phyloP scores from a whole-genome alignment of 257 asterid genomes.

The Echites panduratus region DNA sequence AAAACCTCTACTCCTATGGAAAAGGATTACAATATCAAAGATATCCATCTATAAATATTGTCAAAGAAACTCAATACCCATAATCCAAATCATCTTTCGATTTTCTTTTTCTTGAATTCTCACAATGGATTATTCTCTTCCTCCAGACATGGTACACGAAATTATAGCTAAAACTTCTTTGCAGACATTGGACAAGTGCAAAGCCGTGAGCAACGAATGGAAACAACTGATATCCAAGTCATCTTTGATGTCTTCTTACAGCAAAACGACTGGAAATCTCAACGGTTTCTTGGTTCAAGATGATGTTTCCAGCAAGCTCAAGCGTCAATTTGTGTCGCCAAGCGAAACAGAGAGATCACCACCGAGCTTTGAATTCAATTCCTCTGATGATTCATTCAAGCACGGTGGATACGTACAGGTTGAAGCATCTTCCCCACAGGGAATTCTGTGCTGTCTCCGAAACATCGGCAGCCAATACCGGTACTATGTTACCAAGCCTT shows the following conservation, averaged over 20 bases:
- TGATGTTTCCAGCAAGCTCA: fast-evolving
- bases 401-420: background rate
- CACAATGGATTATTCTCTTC: background rate
- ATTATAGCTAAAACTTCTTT: background rate
- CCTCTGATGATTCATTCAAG: no score
- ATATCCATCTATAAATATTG: no score
- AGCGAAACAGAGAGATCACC: background rate
- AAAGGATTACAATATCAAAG: no score
- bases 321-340: slow-evolving; percentile 1
- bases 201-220: slow-evolving; percentile 10
- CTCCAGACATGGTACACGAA: slow-evolving; percentile 4
- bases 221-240: background rate
- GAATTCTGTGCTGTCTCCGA: slow-evolving; percentile 12
- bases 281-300: slow-evolving; percentile 8
- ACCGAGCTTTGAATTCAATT: no score
- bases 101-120: no score
- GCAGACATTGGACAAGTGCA: slow-evolving; percentile 6
- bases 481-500: slow-evolving; percentile 9
- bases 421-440: slow-evolving; percentile 14
- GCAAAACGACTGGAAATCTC: background rate
- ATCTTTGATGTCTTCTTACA: background rate
- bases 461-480: background rate
- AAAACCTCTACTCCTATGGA: no score
- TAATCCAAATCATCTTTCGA: no score
- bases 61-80: no score